Base-by-base conservation (phyloP, 2,329 filamentous ascomycete genomes). In the Cryphonectria japonica region DNA sequence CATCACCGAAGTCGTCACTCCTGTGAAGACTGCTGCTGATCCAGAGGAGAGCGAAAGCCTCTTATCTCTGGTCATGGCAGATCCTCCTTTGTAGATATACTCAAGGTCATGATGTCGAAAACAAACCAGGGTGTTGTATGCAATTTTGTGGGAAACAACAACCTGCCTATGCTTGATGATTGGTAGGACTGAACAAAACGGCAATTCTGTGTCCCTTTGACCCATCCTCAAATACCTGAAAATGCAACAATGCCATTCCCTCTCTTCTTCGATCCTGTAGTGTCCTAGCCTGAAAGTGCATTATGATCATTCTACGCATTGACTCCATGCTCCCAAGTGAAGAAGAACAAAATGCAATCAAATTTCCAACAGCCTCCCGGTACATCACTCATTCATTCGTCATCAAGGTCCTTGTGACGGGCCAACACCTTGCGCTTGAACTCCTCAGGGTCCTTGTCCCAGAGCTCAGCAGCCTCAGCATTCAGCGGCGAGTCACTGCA, bases 391-490 rank as follows among this genome's bases (percentile, higher is more conserved):
- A 91, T 76, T 91, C 89, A 91, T 76, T 91, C 89, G 73, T 91
- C 89, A 73, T 91, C 89, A 39, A 91, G 80, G 75, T 91, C 89
- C 63, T 84, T 84, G 81, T 92, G 89, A 72, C 89, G 86, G 65
- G 83, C 88, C 74, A 87, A 77, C 46, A 92, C 89, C 83, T 91
- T 91, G 75, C 89, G 89, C 87, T 97, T 94, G 87, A 96, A 98
- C 80, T 97, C 93, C 62, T 89, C 90, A 52, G 90, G 86, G 80
- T 98, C 90, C 76, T 91, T 94, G 80, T 98, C 95, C 95, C 96
- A 99, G 59, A 99, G 87, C 80, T 97, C 93, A 22, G 97, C 96
- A 41, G 96, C 96, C 82, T 99, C 95, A 72, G 94, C 97, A 77
- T 99, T 99, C 74, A 99, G 85, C 2, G 96, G 96, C 75, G 94